These are phyloP conservation scores for Dictyophora rubrovolvata DNA, from an alignment of 768 basidiomycete species.

Conservation along the genomic window DNA sequence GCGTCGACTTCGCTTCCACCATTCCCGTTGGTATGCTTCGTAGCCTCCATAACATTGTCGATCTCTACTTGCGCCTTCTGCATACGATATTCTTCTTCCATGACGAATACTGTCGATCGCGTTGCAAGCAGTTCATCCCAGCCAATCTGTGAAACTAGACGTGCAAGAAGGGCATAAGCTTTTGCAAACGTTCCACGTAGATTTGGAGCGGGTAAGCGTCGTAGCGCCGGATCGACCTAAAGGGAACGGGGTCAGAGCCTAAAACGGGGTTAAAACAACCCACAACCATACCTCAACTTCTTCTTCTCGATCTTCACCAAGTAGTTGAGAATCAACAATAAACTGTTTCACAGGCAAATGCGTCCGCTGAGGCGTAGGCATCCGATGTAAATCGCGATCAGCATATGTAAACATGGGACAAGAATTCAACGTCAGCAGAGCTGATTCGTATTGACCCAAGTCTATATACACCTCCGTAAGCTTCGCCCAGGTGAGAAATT, in stretches of 20 bases:
- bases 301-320: slow-evolving; percentile 75
- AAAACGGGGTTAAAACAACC: not conserved
- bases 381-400: slow-evolving; percentile 86
- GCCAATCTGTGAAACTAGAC: slow-evolving; percentile 87
- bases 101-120: slow-evolving; percentile 91
- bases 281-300: slow-evolving; percentile 61
- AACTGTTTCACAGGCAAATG: slow-evolving; percentile 80
- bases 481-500: slow-evolving; percentile 99
- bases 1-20: slow-evolving; percentile 19
- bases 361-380: slow-evolving; percentile 65
- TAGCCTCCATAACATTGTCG: slow-evolving; percentile 14
- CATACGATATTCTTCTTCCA: slow-evolving; percentile 99
- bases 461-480: slow-evolving; percentile 93
- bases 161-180: slow-evolving; percentile 83
- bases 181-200: slow-evolving; percentile 93
- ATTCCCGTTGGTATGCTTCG: slow-evolving; percentile 17
- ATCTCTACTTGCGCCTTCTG: slow-evolving; percentile 80
- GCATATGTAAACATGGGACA: slow-evolving; percentile 99
- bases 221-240: slow-evolving; percentile 85
- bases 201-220: slow-evolving; percentile 90
- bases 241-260: not conserved
- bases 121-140: slow-evolving; percentile 98
- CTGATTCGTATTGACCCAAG: slow-evolving; percentile 78
- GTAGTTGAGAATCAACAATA: slow-evolving; percentile 67
- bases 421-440: slow-evolving; percentile 90